phyloP scores from a whole-genome alignment of 176 grass and related monocot genomes.

The Hyparrhenia diplandra region DNA sequence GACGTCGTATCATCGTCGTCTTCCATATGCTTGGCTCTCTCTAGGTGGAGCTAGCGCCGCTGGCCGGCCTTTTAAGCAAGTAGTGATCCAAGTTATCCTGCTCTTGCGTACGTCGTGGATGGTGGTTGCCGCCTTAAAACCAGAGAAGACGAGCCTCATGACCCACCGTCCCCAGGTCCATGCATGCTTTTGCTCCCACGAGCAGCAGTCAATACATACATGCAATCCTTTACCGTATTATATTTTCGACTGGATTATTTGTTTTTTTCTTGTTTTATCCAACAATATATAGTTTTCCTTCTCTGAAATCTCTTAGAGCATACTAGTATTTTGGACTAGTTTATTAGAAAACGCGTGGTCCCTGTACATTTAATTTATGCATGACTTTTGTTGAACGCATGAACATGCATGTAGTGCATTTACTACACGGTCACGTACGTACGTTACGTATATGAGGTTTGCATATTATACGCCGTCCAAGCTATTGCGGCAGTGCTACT shows the following conservation, averaged over 20 bases:
- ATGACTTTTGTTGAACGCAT: background rate
- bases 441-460: background rate
- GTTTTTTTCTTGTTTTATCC: no score
- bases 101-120: slow-evolving; percentile 23
- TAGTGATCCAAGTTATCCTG: slow-evolving; percentile 2
- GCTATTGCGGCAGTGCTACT: no score
- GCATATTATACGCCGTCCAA: no score
- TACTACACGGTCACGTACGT: background rate
- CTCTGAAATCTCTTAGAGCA: no score
- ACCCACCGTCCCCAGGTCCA: background rate
- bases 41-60: no score
- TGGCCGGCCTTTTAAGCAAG: no score
- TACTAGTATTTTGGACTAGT: no score
- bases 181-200: background rate
- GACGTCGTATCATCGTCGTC: background rate
- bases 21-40: slow-evolving; percentile 8
- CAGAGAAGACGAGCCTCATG: background rate
- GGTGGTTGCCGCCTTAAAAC: slow-evolving; percentile 44
- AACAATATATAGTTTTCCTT: no score
- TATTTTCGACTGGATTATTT: no score
- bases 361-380: background rate
- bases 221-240: no score
- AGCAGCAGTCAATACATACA: background rate
- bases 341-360: background rate
- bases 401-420: background rate